Conservation (phyloP, 73 alveolate genomes). For the Blepharisma japonicum region DNA sequence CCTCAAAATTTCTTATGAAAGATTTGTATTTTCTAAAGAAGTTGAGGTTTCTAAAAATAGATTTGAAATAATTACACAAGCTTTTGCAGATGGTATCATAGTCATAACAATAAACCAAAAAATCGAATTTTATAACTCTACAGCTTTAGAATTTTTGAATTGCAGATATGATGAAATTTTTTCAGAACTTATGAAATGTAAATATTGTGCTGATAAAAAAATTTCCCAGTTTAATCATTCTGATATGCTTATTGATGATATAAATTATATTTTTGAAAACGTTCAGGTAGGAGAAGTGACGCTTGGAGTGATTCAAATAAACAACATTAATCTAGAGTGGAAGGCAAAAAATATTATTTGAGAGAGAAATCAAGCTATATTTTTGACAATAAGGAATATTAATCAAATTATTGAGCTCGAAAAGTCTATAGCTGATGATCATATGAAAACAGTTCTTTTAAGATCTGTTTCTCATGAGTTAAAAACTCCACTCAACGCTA, state of each 20-base stretch:
- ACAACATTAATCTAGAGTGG: neutral
- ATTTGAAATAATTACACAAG: too few relatives aligned
- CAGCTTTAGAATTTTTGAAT: too few relatives aligned
- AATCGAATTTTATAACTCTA: too few relatives aligned
- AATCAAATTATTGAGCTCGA: slow-evolving; percentile 8
- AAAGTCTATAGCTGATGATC: neutral
- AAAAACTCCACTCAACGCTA: slow-evolving; percentile 11
- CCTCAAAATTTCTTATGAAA: too few relatives aligned
- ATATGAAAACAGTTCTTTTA: neutral
- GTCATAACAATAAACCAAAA: too few relatives aligned
- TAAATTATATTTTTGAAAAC: neutral
- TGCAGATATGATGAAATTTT: too few relatives aligned
- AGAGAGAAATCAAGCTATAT: neutral
- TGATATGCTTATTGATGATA: neutral
- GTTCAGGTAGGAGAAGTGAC: neutral
- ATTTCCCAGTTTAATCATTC: too few relatives aligned
- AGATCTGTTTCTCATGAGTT: slow-evolving; percentile 21
- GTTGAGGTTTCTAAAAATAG: too few relatives aligned
- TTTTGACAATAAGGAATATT: neutral
- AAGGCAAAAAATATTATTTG: neutral
- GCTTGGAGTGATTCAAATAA: neutral
- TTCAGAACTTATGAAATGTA: too few relatives aligned
- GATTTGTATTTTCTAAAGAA: too few relatives aligned
- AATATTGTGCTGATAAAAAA: too few relatives aligned
- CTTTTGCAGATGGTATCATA: too few relatives aligned